These are phyloP conservation scores for Amorphotheca resinae DNA, from an alignment of 495 filamentous ascomycete species.

Conservation along the genomic window DNA sequence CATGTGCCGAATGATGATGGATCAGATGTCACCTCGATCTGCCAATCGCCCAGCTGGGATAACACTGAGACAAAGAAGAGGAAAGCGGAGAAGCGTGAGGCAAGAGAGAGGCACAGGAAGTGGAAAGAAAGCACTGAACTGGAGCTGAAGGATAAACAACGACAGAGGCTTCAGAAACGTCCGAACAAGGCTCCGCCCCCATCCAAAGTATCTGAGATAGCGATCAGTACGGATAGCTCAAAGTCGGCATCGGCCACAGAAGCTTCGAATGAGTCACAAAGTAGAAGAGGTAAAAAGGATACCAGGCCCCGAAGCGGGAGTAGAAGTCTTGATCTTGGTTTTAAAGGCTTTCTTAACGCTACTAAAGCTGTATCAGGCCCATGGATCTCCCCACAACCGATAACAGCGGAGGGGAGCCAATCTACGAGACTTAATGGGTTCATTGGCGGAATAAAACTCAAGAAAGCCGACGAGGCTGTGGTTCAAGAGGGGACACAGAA, in stretches of 20 bases:
- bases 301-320: conserved; percentile 2
- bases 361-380: too few species aligned
- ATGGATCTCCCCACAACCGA: conserved; percentile 8
- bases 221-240: conserved; percentile 6
- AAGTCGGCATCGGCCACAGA: conserved; percentile 4
- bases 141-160: conserved; percentile 27
- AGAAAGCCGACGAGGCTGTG: conserved; percentile 16
- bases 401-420: background rate
- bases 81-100: conserved; percentile 36
- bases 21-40: conserved; percentile 40
- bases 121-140: conserved; percentile 30
- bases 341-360: too few species aligned
- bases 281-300: background rate
- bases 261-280: background rate
- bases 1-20: background rate
- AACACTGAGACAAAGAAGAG: too few species aligned
- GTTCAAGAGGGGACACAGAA: conserved; percentile 9
- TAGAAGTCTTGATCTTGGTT: conserved; percentile 12
- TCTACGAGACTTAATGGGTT: conserved; percentile 9
- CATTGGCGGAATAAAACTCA: conserved; percentile 22
- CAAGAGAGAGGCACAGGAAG: conserved; percentile 29
- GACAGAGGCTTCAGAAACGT: conserved; percentile 23
- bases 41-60: conserved; percentile 45
- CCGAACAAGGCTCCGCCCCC: conserved; percentile 25
- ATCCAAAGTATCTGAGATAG: conserved; percentile 7